A percentile compares a stretch with the other conserved stretches of the same genome.
These are phyloP conservation scores for Colletotrichum musae DNA, from an alignment of 2,329 filamentous ascomycete genomes.

Conservation along the genomic window DNA sequence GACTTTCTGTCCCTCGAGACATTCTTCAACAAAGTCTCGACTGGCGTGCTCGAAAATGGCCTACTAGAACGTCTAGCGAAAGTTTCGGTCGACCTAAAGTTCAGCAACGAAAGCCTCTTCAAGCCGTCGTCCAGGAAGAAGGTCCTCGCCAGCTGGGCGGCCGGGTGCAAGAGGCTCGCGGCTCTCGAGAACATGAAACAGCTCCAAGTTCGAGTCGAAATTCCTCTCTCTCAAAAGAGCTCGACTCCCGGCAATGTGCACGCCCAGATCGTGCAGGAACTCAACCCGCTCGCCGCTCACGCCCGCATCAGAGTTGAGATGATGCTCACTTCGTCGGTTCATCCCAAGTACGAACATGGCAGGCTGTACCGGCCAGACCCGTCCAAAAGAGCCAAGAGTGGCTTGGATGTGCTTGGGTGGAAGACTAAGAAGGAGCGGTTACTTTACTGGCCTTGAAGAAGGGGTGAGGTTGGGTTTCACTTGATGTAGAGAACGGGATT, in stretches of 20 bases:
- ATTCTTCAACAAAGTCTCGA: slow-evolving; percentile 8
- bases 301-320: not conserved
- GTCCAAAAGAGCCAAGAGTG: not conserved
- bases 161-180: slow-evolving; percentile 17
- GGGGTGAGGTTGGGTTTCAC: no score
- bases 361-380: not conserved
- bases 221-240: slow-evolving; percentile 15
- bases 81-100: slow-evolving; percentile 19
- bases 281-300: slow-evolving; percentile 5
- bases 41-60: not conserved
- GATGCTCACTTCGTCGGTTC: slow-evolving; percentile 24
- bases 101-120: slow-evolving; percentile 21
- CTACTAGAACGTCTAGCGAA: slow-evolving; percentile 20
- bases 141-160: slow-evolving; percentile 12
- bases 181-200: not conserved
- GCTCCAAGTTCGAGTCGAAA: slow-evolving; percentile 16
- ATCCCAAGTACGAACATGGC: slow-evolving; percentile 14
- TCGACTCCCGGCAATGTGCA: slow-evolving; percentile 4
- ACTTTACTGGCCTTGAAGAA: no score
- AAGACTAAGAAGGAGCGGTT: not conserved
- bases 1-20: slow-evolving; percentile 11
- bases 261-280: slow-evolving; percentile 8
- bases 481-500: no score
- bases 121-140: slow-evolving; percentile 31
- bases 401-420: slow-evolving; percentile 24